Conservation (phyloP, 306 rosid genomes). For the Prunus mume region DNA sequence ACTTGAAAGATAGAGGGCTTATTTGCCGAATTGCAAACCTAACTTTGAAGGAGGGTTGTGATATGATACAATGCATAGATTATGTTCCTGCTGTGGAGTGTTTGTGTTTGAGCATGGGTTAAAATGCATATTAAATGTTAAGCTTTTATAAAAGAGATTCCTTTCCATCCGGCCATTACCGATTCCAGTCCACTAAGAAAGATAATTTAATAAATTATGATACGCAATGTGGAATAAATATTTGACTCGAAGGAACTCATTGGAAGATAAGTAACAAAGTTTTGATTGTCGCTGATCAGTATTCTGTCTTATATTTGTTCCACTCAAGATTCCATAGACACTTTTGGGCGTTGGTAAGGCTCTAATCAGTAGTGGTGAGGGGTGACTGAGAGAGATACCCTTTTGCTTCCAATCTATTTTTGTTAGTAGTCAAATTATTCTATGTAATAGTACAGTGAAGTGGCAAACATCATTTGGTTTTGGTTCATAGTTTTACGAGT, state of each 20-base stretch:
- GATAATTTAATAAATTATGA: conserved; percentile 2
- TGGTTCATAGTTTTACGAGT: conserved; percentile 19
- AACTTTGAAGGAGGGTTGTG: too few species aligned
- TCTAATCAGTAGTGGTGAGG: neutral
- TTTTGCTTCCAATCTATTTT: neutral
- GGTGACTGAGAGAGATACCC: neutral
- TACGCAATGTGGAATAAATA: conserved; percentile 13
- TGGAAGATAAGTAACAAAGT: conserved; percentile 14
- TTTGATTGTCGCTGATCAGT: neutral
- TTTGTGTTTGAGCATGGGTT: too few species aligned
- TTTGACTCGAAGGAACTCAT: conserved; percentile 20
- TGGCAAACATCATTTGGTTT: neutral
- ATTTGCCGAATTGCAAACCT: too few species aligned
- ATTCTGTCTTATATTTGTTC: conserved; percentile 2
- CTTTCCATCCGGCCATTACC: neutral
- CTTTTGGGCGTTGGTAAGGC: conserved; percentile 9
- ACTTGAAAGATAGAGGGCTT: neutral
- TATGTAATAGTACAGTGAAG: neutral
- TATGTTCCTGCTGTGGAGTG: too few species aligned
- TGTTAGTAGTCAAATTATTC: neutral
- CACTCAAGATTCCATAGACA: conserved; percentile 20
- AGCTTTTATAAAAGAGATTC: neutral
- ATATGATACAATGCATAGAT: too few species aligned
- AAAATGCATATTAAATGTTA: neutral
- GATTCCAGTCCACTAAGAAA: conserved; percentile 12